These are phyloP conservation scores for Dissophora ornata DNA, from an alignment of 192 early-diverging fungal genomes.

Conservation along the genomic window DNA sequence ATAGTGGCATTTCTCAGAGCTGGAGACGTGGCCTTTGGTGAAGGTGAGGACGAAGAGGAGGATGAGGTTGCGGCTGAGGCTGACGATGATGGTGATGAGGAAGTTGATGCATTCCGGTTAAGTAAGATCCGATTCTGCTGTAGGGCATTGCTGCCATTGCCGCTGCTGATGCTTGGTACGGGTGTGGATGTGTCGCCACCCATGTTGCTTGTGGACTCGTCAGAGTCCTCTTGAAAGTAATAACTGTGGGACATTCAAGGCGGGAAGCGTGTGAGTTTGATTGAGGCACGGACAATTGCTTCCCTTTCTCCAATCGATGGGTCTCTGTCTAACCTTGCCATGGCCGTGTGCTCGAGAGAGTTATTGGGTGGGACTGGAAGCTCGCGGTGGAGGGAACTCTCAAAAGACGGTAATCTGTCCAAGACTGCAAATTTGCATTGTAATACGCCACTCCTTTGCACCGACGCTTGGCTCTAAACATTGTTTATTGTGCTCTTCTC, in stretches of 20 bases:
- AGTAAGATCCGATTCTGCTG: neutral
- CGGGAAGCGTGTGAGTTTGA: neutral
- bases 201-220: constrained; percentile 23
- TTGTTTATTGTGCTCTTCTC: too few species aligned
- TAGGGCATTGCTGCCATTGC: neutral
- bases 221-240: constrained; percentile 50
- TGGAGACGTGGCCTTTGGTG: neutral
- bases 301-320: too few species aligned
- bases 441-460: too few species aligned
- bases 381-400: too few species aligned
- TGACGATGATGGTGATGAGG: neutral
- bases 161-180: neutral
- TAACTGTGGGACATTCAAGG: constrained; percentile 12
- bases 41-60: neutral
- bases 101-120: neutral
- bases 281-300: too few species aligned
- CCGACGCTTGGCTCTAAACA: too few species aligned
- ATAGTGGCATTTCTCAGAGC: neutral
- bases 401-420: too few species aligned
- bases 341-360: too few species aligned
- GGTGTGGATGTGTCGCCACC: neutral
- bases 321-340: constrained; percentile 23
- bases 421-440: too few species aligned
- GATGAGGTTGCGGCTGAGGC: constrained; percentile 1
- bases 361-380: too few species aligned